Conservation (phyloP, 2,329 filamentous ascomycete species). For the Epichloe gansuensis region DNA sequence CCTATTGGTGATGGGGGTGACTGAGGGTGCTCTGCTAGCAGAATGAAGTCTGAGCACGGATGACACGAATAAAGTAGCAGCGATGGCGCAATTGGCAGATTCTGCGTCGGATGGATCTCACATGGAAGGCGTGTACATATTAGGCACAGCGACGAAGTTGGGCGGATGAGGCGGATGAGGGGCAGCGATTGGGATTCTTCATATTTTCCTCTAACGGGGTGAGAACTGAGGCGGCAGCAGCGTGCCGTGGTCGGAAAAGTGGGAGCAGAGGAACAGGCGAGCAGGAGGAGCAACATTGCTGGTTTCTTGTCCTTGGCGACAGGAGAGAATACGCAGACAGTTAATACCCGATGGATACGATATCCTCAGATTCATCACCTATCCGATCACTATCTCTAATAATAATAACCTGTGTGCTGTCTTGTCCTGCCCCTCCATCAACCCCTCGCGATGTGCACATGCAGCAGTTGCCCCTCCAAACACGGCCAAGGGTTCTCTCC, state of each 20-base stretch:
- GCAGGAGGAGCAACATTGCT: no score
- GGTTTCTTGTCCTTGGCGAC: no score
- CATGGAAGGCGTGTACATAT: neutral
- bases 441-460: no score
- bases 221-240: neutral
- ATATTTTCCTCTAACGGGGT: no score
- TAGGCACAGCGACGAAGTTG: neutral
- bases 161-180: neutral
- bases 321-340: no score
- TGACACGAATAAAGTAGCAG: neutral
- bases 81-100: slow-evolving; percentile 9
- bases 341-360: no score
- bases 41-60: neutral
- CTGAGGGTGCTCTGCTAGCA: neutral
- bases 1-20: no score
- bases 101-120: slow-evolving; percentile 1
- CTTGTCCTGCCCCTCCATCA: neutral
- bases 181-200: neutral
- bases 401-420: neutral
- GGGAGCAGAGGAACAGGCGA: no score
- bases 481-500: neutral
- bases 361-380: no score
- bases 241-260: neutral
- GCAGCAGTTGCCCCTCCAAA: neutral
- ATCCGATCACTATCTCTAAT: no score